Evolutionary conservation across 2,329 filamentous ascomycete genomes (phyloP).

Genomic region (Colletotrichum tropicicola): DNA sequence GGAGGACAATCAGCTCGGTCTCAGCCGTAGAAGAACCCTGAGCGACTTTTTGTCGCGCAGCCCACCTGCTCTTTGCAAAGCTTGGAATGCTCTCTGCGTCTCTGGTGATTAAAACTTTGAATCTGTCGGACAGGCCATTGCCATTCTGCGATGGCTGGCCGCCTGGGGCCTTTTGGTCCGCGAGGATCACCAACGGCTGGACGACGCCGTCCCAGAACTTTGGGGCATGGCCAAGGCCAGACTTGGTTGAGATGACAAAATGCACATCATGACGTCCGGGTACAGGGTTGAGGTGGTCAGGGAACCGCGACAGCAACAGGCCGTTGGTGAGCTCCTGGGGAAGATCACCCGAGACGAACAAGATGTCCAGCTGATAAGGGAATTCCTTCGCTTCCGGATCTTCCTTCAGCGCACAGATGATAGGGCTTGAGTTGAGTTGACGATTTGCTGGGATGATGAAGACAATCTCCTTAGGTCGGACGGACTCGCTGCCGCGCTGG

Average conservation of each 20-base stretch:
- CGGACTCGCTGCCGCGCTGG: slow-evolving; percentile 1
- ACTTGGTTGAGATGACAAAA: slow-evolving; percentile 73
- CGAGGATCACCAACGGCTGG: slow-evolving; percentile 62
- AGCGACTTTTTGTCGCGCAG: slow-evolving; percentile 40
- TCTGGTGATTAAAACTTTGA: slow-evolving; percentile 69
- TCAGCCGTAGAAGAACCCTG: slow-evolving; percentile 2
- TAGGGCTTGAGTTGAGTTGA: slow-evolving; percentile 8
- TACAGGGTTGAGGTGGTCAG: slow-evolving; percentile 43
- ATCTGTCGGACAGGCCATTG: slow-evolving; percentile 39
- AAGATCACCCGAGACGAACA: slow-evolving; percentile 40
- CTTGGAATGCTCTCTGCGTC: slow-evolving; percentile 71
- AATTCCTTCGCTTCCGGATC: slow-evolving; percentile 35
- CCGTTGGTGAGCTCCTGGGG: slow-evolving; percentile 46
- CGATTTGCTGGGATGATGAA: slow-evolving; percentile 29
- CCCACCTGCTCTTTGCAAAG: slow-evolving; percentile 59
- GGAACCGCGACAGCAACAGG: slow-evolving; percentile 47
- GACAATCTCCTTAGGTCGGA: slow-evolving; percentile 36
- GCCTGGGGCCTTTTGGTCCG: slow-evolving; percentile 17
- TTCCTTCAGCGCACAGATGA: slow-evolving; percentile 51
- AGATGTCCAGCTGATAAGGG: slow-evolving; percentile 40
- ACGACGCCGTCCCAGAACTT: slow-evolving; percentile 65
- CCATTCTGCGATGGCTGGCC: slow-evolving; percentile 15
- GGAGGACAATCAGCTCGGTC: slow-evolving; percentile 72
- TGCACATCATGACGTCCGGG: slow-evolving; percentile 50
- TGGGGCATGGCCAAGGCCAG: slow-evolving; percentile 68